These are phyloP conservation scores for Hydrangea macrophylla DNA, from an alignment of 148 eudicot species.

Conservation along the genomic window DNA sequence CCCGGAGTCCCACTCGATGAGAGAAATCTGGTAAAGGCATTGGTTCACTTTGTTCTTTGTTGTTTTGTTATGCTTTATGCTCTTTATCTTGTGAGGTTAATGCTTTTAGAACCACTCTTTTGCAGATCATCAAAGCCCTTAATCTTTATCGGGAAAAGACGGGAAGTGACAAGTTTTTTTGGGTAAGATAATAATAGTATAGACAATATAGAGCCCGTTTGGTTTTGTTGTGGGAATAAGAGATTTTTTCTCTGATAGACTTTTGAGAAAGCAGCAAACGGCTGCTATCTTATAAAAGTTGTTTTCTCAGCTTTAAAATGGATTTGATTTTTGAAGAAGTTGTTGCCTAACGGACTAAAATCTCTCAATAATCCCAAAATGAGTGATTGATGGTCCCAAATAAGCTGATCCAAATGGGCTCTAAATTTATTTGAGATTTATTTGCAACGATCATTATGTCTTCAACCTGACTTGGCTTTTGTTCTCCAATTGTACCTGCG, in stretches of 20 bases:
- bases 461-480: background rate
- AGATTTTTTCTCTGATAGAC: too few species aligned
- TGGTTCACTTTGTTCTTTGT: background rate
- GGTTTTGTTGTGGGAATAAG: too few species aligned
- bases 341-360: too few species aligned
- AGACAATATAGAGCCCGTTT: too few species aligned
- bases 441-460: background rate
- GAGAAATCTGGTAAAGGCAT: slow-evolving; percentile 67
- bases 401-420: too few species aligned
- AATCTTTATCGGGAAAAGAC: slow-evolving; percentile 84
- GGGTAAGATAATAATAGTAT: slow-evolving; percentile 41
- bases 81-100: slow-evolving; percentile 5
- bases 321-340: too few species aligned
- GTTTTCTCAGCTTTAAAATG: too few species aligned
- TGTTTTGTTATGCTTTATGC: slow-evolving; percentile 10
- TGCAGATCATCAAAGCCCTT: slow-evolving; percentile 87
- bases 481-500: slow-evolving; percentile 5
- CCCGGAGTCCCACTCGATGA: slow-evolving; percentile 92
- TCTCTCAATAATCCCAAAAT: too few species aligned
- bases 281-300: too few species aligned
- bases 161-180: slow-evolving; percentile 73
- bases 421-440: too few species aligned
- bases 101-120: slow-evolving; percentile 12
- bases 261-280: too few species aligned
- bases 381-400: too few species aligned